Base-by-base conservation (phyloP, 2,329 filamentous ascomycete genomes). In the Pseudogymnoascus destructans region DNA sequence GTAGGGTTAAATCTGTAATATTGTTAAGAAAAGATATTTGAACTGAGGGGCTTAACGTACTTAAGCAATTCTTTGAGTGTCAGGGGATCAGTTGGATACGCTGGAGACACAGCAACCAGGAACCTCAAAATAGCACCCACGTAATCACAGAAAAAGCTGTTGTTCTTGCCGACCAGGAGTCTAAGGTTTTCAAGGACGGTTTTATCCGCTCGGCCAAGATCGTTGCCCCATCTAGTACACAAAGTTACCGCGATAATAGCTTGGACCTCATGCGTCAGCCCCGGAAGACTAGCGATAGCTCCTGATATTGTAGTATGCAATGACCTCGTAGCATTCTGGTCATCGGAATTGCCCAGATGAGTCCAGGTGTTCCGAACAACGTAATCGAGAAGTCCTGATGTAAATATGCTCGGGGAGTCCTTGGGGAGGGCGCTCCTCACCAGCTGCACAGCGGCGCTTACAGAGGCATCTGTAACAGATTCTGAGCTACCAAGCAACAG, bases 221-320 rank as follows among this genome's bases (percentile, higher is more conserved):
- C 78, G 2, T 81, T 82, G 15, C 83, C 86, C 82, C 89, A 95
- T 63, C 89, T 77, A 49, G 86, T 82, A 64, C 83, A 89, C 1
- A 88, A 75, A 1, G 85, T 78, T 3, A 95, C 73, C 0, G 82
- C 87, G 2, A 95, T 74, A 1, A 87, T 70, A 0, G 87, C 85
- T 10, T 89, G 80, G 56, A 83, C 78, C 46, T 82, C 70, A 67
- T 96, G 90, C 1, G 82, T 84, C 23, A 95, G 72, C 0, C 89
- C 89, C 36, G 92, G 88, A 1, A 79, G 77, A 11, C 64, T 64
- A 1, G 80, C 77, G 8, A 91, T 76, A 33, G 86, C 73, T 0
- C 87, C 82, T 0, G 79, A 81, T 5, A 88, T 81, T 1, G 87
- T 86, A 61, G 81, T 76, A 64, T 90, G 83, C n/a, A 95, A 73